Evolutionary conservation across 192 early-diverging fungal species (phyloP), one percentile per base, ranked within the genome.

Genomic region (Backusella mclennaniae): DNA sequence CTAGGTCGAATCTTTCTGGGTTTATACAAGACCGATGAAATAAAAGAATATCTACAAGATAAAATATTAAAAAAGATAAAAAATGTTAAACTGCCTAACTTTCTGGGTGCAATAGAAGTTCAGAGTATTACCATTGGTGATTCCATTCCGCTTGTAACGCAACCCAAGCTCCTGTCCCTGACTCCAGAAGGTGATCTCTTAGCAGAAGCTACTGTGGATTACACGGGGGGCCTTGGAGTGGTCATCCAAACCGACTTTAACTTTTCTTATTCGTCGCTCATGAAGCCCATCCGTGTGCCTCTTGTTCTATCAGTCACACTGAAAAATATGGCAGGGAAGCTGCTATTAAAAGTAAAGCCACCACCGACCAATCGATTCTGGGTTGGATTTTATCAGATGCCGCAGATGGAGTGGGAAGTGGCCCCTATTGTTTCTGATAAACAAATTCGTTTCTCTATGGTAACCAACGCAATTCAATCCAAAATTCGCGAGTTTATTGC

Each of bases 401-500:
- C 95, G 0, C 85, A 86, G 3, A 83, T 97, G 42, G 87, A 92
- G 69, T 86, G 93, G 73, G 85, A 79, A 56, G 89, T 96, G 41
- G 89, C 93, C 63, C 95, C 95, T 5, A 88, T 94, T 67, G 91
- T 97, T 36, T 94, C 91, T 42, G 93, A 96, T 77, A 93, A 93
- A 78, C 88, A 95, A 69, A 89, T 97, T 68, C 90, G 87, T 72
- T 88, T 95, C 21, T 86, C 88, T 9, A 80, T 92, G 73, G 90
- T 97, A n/a, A 92, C 93, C 67, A 91, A 93, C 72, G 91, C 93
- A 12, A 95, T 97, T 66, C 94, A 96, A 80, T 87, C 90, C 73
- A 88, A 93, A 71, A 90, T 97, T 71, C 90, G 93, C 77, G 93
- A 95, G 36, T 90, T 92, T 36, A 84, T 97, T 46, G 85, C 91